phyloP scores from a whole-genome alignment of 2,329 filamentous ascomycete species.

The Leptodontidium sp. region DNA sequence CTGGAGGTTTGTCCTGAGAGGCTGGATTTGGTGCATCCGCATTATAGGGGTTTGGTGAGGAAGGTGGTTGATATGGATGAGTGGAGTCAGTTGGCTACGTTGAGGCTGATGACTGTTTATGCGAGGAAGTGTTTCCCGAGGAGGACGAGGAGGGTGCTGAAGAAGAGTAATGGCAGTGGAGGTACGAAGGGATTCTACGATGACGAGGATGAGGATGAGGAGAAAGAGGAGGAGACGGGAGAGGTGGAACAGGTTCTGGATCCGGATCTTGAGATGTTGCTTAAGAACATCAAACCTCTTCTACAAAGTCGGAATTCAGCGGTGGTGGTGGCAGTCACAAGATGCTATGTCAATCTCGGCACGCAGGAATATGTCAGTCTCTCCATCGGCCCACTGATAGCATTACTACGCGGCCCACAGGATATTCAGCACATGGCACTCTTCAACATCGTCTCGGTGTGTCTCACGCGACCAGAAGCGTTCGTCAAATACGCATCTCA shows the following conservation, averaged over 20 bases:
- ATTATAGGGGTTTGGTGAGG: constrained; percentile 84
- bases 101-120: constrained; percentile 85
- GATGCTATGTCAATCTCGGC: constrained; percentile 86
- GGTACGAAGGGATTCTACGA: constrained; percentile 79
- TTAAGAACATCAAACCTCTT: constrained; percentile 83
- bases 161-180: constrained; percentile 54
- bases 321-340: constrained; percentile 86
- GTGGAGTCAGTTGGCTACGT: constrained; percentile 89
- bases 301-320: constrained; percentile 93
- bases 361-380: constrained; percentile 77
- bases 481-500: constrained; percentile 90
- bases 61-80: constrained; percentile 99
- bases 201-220: constrained; percentile 57
- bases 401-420: constrained; percentile 81
- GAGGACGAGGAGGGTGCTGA: constrained; percentile 64
- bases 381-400: constrained; percentile 84
- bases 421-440: constrained; percentile 91
- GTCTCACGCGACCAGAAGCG: constrained; percentile 75
- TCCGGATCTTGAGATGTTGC: constrained; percentile 81
- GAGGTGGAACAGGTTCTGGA: constrained; percentile 70
- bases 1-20: constrained; percentile 88
- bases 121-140: constrained; percentile 87
- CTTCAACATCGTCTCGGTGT: constrained; percentile 95
- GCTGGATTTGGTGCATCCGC: constrained; percentile 87
- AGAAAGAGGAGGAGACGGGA: constrained; percentile 52